Percentiles rank a stretch among this genome's conserved stretches.
These are phyloP conservation scores for Fusarium newnesense DNA, from an alignment of 2,329 filamentous ascomycete genomes.

Conservation along the genomic window DNA sequence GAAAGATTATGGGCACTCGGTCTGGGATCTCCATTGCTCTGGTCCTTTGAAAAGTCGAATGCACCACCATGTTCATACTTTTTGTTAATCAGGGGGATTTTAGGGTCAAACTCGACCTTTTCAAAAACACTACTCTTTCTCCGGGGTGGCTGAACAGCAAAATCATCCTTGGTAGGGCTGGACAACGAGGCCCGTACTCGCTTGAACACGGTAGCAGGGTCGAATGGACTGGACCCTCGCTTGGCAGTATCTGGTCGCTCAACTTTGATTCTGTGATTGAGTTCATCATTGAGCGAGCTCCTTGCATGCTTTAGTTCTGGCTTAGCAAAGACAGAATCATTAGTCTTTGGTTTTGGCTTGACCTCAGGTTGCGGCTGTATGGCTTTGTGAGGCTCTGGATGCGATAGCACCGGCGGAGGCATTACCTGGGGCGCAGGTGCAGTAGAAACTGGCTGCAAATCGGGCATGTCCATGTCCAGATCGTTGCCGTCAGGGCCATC, in stretches of 20 bases:
- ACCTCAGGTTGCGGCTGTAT: conserved; percentile 21
- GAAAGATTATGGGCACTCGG: conserved; percentile 51
- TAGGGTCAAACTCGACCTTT: conserved; percentile 64
- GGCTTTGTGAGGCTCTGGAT: conserved; percentile 25
- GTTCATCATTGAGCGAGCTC: conserved; percentile 60
- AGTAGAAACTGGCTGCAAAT: conserved; percentile 27
- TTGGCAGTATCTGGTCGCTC: conserved; percentile 53
- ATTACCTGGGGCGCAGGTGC: conserved; percentile 17
- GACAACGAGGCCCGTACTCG: conserved; percentile 61
- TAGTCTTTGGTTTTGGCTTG: conserved; percentile 33
- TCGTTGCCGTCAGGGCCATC: conserved; percentile 64
- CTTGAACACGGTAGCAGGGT: conserved; percentile 68
- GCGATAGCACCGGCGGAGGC: conserved; percentile 9
- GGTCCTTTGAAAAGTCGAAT: conserved; percentile 57
- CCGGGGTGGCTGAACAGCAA: conserved; percentile 36
- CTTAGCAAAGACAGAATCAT: conserved; percentile 63
- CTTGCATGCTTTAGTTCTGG: conserved; percentile 68
- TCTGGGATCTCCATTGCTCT: conserved; percentile 45
- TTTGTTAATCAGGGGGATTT: conserved; percentile 64
- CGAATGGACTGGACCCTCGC: conserved; percentile 66
- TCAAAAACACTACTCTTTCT: conserved; percentile 63
- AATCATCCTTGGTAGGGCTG: conserved; percentile 31
- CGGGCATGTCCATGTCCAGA: conserved; percentile 48
- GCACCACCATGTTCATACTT: conserved; percentile 68
- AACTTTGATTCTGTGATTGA: conserved; percentile 45